Base-by-base conservation (phyloP, 441 rosid genomes). In the Pelargonium fulgidum region DNA sequence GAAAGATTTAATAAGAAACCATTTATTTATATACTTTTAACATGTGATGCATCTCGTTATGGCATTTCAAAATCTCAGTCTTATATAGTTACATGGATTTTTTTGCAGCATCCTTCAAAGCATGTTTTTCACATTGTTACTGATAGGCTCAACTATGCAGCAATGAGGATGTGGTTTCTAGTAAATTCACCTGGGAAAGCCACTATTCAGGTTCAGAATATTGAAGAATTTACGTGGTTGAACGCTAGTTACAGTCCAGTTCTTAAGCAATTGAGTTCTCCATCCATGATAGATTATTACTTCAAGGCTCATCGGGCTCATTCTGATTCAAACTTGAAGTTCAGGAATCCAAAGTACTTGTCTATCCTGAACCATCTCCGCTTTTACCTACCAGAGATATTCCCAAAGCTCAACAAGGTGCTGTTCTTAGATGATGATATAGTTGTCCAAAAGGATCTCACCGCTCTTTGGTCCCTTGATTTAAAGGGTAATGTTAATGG, bases 351-450 rank as follows among this genome's bases (percentile, higher is more conserved):
- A 44, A 93, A 93, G 77, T 93, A 93, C 82, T 77, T 93, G 70
- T 91, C 97, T 24, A 93, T 93, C 76, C 79, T 93, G 79, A 93
- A 93, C 79, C 99, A 91, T 79, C 93, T 93, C 41, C 96, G 99
- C 29, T 93, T 93, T 76, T 93, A 93, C 84, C 89, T 93, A 67
- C 97, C 97, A 11, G 93, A 93, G 87, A 83, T 91, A 80, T 93
- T 89, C 77, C 99, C 99, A 0, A 90, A 86, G 83, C 92, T 93
- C 68, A 81, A 81, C 81, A 93, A 87, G 76, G 91, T 93, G 77
- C 75, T 94, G 71, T 94, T 94, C 85, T 77, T 94, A 72, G 99
- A 94, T 76, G 99, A 94, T 74, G 99, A 94, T 76, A 79, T 92
- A 80, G 97, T 94, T 62, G 96, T 94, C 64, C 90, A 83, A 83